phyloP scores from a whole-genome alignment of 331 rosid species.

The Ulmus americana region DNA sequence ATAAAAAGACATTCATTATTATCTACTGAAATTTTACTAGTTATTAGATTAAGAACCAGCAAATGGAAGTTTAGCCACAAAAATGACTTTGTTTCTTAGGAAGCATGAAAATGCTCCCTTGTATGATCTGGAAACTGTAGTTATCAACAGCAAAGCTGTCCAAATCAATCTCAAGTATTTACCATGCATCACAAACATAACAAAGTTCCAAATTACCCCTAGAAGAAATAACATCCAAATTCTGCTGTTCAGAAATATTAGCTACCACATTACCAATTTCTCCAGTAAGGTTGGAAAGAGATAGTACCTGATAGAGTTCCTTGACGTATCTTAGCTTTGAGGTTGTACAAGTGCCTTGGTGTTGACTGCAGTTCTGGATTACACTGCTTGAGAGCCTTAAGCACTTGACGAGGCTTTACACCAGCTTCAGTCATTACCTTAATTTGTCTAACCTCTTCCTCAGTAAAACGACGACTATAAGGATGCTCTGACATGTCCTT shows the following conservation, averaged over 20 bases:
- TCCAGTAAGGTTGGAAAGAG: conserved; percentile 8
- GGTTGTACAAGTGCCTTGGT: conserved; percentile 74
- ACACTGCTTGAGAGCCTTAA: conserved; percentile 61
- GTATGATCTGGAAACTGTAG: conserved; percentile 1
- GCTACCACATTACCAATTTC: conserved; percentile 6
- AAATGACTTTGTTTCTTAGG: background rate
- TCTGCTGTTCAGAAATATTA: conserved; percentile 11
- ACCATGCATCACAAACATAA: background rate
- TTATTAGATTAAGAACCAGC: background rate
- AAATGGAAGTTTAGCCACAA: background rate
- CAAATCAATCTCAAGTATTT: conserved; percentile 1
- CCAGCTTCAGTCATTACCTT: conserved; percentile 72
- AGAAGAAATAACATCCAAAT: background rate
- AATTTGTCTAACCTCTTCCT: conserved; percentile 63
- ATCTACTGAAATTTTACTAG: background rate
- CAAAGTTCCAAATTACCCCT: background rate
- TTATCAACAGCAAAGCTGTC: conserved; percentile 9
- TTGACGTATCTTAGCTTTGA: conserved; percentile 75
- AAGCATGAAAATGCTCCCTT: conserved; percentile 3
- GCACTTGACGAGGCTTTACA: conserved; percentile 69
- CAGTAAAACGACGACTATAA: conserved; percentile 63
- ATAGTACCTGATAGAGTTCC: conserved; percentile 62
- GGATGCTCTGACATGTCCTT: conserved; percentile 81
- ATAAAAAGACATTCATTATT: background rate
- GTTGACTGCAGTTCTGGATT: conserved; percentile 73